A percentile compares a stretch with the other conserved stretches of the same genome.
These are phyloP conservation scores for Patellifolia procumbens DNA, from an alignment of 179 eudicot species.

Conservation along the genomic window DNA sequence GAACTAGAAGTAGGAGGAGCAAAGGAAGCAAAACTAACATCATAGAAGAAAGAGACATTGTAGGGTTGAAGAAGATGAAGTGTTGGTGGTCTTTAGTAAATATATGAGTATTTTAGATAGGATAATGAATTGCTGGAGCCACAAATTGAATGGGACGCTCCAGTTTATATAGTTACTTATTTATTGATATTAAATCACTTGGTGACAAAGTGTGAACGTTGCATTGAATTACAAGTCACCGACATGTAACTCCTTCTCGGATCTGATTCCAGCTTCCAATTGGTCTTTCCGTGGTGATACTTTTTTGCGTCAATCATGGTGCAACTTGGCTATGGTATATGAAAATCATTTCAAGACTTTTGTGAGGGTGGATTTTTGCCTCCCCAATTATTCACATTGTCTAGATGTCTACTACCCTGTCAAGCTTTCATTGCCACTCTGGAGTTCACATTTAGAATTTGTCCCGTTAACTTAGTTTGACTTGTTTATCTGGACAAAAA, in stretches of 20 bases:
- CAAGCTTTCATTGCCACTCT: slow-evolving; percentile 6
- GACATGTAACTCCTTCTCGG: slow-evolving; percentile 1
- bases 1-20: slow-evolving; percentile 18
- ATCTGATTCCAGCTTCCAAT: slow-evolving; percentile 16
- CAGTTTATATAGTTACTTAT: slow-evolving; percentile 3
- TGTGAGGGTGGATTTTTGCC: background rate
- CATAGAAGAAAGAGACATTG: slow-evolving; percentile 19
- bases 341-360: background rate
- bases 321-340: slow-evolving; percentile 5
- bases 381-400: slow-evolving; percentile 2
- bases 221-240: slow-evolving; percentile 7
- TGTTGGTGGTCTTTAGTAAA: too few species aligned
- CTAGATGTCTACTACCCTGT: background rate
- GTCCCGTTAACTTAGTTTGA: too few species aligned
- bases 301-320: slow-evolving; percentile 8
- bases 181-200: background rate
- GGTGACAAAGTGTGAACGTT: slow-evolving; percentile 21
- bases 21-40: slow-evolving; percentile 6
- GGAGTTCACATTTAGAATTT: too few species aligned
- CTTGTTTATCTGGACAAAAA: too few species aligned
- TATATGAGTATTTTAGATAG: background rate
- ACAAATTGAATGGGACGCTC: background rate
- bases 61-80: background rate
- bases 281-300: background rate
- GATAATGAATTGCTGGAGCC: background rate